Conservation (phyloP, 768 basidiomycete genomes). For the Naganishia vishniacii region DNA sequence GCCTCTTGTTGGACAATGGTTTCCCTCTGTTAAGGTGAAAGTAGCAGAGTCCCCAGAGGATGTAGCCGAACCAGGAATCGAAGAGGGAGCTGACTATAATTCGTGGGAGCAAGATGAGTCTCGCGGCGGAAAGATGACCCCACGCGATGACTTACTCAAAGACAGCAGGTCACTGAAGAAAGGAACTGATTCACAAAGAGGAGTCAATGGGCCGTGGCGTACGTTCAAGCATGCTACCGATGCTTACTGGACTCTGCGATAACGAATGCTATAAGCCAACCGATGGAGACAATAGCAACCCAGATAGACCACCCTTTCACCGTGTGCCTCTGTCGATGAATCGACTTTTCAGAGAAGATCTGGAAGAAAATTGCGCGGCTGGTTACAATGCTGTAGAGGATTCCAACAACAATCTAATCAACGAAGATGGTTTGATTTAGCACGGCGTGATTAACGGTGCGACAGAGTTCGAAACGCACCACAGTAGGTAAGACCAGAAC, state of each 20-base stretch:
- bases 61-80: slow-evolving; percentile 34
- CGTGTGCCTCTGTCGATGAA: slow-evolving; percentile 32
- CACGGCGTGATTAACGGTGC: neutral
- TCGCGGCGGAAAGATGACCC: too few species aligned
- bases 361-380: slow-evolving; percentile 37
- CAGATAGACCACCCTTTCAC: slow-evolving; percentile 34
- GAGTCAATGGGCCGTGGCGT: too few species aligned
- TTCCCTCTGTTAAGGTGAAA: slow-evolving; percentile 24
- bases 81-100: slow-evolving; percentile 31
- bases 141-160: slow-evolving; percentile 22
- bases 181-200: slow-evolving; percentile 27
- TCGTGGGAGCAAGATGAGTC: neutral
- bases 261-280: slow-evolving; percentile 33
- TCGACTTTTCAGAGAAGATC: slow-evolving; percentile 33
- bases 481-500: slow-evolving; percentile 33
- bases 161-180: slow-evolving; percentile 33
- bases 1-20: slow-evolving; percentile 3
- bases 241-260: slow-evolving; percentile 33
- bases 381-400: slow-evolving; percentile 32
- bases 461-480: slow-evolving; percentile 1
- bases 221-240: too few species aligned
- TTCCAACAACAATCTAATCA: slow-evolving; percentile 30
- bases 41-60: slow-evolving; percentile 32
- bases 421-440: neutral
- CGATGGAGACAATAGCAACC: slow-evolving; percentile 30